Conservation (phyloP, 805 yeast species). For the Wickerhamomyces chambardii region DNA sequence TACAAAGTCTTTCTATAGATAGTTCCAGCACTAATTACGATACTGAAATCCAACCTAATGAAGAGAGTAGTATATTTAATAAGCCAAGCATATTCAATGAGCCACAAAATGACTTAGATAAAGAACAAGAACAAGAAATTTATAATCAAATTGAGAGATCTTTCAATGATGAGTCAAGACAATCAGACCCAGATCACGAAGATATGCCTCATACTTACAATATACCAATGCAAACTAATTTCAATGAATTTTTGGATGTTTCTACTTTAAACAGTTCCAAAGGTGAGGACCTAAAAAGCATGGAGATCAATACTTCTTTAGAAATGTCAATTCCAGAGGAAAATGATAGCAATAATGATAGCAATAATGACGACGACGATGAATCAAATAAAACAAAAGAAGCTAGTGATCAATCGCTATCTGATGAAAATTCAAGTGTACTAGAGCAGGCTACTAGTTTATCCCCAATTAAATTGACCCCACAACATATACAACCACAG, state of each 20-base stretch:
- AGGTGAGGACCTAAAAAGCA: not conserved
- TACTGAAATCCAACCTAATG: no score
- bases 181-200: no score
- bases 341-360: no score
- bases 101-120: not conserved
- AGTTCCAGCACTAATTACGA: no score
- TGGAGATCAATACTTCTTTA: not conserved
- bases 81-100: not conserved
- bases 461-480: constrained; percentile 14
- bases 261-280: not conserved
- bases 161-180: no score
- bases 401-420: not conserved
- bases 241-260: no score
- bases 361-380: no score
- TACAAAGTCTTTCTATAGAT: no score
- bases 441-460: constrained; percentile 8
- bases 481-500: constrained; percentile 8
- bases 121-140: not conserved
- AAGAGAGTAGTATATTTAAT: no score
- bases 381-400: not conserved
- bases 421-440: not conserved
- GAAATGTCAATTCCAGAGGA: constrained; percentile 1
- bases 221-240: no score
- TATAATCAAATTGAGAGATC: no score
- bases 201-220: no score